These are phyloP conservation scores for Pseudopediastrum boryanum DNA, from an alignment of 139 green algal species.

Conservation along the genomic window DNA sequence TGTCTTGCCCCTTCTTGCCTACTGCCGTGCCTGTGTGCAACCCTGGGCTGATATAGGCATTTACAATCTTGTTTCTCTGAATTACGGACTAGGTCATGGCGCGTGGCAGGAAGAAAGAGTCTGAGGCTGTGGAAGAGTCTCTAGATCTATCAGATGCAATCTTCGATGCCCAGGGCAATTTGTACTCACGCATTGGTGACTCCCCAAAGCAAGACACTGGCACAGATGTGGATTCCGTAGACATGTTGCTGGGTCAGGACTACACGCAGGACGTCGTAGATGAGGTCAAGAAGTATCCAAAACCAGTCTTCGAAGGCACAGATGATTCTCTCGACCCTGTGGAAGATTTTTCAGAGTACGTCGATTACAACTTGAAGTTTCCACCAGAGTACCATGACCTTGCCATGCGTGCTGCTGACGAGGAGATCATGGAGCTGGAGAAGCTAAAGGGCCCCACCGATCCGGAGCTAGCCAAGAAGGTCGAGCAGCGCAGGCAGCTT, in stretches of 20 bases:
- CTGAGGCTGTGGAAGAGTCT: no score
- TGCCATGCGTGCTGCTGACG: not conserved
- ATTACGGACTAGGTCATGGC: no score
- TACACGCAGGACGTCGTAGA: constrained; percentile 12
- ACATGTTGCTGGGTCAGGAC: constrained; percentile 12
- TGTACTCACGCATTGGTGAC: no score
- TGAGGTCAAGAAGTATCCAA: constrained; percentile 17
- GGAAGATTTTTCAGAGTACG: constrained; percentile 2
- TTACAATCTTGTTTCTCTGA: no score
- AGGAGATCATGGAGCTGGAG: not conserved
- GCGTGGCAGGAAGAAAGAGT: no score
- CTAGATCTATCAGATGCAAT: no score
- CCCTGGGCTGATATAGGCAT: no score
- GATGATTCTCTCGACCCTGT: constrained; percentile 16
- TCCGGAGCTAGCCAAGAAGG: not conserved
- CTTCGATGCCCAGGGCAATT: no score
- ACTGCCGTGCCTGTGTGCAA: no score
- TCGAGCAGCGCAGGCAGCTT: constrained; percentile 4
- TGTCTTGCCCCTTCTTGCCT: no score
- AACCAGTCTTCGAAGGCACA: constrained; percentile 7
- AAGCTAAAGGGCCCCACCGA: constrained; percentile 1
- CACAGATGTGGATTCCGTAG: no score
- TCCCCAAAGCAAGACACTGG: no score
- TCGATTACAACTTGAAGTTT: constrained; percentile 29
- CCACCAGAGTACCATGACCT: constrained; percentile 10